Conservation (phyloP, 108 stramenopile genomes). For the Skeletonema marinoi region DNA sequence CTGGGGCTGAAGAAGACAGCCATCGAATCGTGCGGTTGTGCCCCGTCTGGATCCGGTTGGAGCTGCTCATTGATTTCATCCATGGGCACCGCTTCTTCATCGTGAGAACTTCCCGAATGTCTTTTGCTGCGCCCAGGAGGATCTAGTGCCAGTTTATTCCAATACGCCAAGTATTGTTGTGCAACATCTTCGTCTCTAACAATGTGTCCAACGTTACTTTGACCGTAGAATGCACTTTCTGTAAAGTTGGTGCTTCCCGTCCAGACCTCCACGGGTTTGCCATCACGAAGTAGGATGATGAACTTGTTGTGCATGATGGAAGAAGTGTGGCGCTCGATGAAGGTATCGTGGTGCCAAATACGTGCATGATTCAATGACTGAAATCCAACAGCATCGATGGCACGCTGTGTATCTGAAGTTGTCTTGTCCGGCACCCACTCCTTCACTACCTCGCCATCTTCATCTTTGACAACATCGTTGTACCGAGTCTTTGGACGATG, state of each 20-base stretch:
- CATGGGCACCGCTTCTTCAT: constrained; percentile 20
- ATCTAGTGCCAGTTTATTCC: constrained; percentile 29
- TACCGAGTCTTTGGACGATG: constrained; percentile 14
- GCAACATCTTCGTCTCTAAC: constrained; percentile 35
- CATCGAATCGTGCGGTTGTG: constrained; percentile 4
- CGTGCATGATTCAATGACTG: constrained; percentile 21
- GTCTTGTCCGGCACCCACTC: constrained; percentile 42
- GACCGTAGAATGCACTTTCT: constrained; percentile 34
- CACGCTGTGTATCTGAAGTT: constrained; percentile 18
- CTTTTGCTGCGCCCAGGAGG: constrained; percentile 24
- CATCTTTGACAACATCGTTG: constrained; percentile 27
- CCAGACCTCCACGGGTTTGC: constrained; percentile 20
- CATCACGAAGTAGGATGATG: constrained; percentile 34
- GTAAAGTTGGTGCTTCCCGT: constrained; percentile 45
- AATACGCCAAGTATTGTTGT: constrained; percentile 22
- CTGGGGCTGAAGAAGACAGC: constrained; percentile 42
- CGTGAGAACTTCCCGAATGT: neutral
- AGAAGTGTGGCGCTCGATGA: constrained; percentile 44
- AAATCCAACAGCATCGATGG: constrained; percentile 35
- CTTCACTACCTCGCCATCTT: constrained; percentile 27
- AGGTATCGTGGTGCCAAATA: constrained; percentile 42
- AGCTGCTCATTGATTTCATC: constrained; percentile 27
- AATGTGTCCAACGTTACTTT: constrained; percentile 41
- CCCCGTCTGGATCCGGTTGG: constrained; percentile 29
- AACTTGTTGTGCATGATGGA: constrained; percentile 52